phyloP scores from a whole-genome alignment of 1,284 basidiomycete genomes.

The Paramarasmius palmivorus region DNA sequence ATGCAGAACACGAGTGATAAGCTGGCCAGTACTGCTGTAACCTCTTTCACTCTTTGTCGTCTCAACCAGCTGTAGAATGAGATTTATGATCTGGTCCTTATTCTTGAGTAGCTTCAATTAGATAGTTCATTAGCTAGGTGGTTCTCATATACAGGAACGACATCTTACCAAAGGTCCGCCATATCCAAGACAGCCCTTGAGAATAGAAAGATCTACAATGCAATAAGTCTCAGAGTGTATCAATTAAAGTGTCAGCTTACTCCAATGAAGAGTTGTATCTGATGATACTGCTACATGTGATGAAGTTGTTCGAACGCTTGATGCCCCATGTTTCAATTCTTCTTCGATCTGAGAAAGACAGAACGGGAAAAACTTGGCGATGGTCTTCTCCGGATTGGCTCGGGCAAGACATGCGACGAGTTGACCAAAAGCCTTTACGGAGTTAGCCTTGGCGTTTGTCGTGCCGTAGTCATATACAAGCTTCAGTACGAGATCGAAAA shows the following conservation, averaged over 20 bases:
- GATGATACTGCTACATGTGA: constrained; percentile 79
- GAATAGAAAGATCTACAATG: constrained; percentile 67
- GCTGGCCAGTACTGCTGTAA: constrained; percentile 79
- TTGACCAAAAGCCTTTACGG: constrained; percentile 88
- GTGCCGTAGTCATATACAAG: constrained; percentile 87
- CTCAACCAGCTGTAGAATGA: constrained; percentile 73
- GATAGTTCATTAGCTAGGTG: constrained; percentile 7
- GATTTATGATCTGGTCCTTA: constrained; percentile 66
- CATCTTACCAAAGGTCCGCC: constrained; percentile 60
- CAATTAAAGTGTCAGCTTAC: constrained; percentile 43
- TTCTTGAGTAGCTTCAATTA: constrained; percentile 80
- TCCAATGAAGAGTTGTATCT: constrained; percentile 95
- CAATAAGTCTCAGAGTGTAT: constrained; percentile 9
- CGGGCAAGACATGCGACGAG: constrained; percentile 87
- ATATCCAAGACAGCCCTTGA: constrained; percentile 78
- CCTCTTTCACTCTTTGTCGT: constrained; percentile 90
- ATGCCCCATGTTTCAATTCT: constrained; percentile 91
- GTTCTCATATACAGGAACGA: constrained; percentile 7
- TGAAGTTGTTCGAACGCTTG: constrained; percentile 89
- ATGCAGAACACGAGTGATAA: constrained; percentile 80
- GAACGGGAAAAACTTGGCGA: constrained; percentile 80
- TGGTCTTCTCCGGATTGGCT: constrained; percentile 75
- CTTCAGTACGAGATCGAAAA: constrained; percentile 87
- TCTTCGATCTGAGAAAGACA: constrained; percentile 82
- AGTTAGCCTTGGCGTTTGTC: constrained; percentile 85